phyloP scores from a whole-genome alignment of 441 rosid species.

The Pelargonium cotyledonis region DNA sequence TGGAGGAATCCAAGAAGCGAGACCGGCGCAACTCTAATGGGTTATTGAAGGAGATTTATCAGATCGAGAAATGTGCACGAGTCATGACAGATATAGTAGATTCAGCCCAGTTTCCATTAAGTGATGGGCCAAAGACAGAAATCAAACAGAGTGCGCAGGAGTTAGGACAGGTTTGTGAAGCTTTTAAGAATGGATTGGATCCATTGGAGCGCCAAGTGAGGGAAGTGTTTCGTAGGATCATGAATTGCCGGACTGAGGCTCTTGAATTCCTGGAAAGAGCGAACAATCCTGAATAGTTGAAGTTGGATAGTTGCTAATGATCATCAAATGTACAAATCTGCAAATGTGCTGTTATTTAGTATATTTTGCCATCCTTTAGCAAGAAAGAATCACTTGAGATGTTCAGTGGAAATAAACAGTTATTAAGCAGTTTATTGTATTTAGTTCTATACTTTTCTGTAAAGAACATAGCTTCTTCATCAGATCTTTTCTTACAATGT shows the following conservation, averaged over 20 bases:
- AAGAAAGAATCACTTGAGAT: slow-evolving; percentile 6
- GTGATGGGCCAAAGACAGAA: slow-evolving; percentile 26
- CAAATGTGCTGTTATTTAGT: background rate
- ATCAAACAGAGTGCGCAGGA: slow-evolving; percentile 25
- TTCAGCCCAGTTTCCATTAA: slow-evolving; percentile 27
- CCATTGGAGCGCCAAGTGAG: slow-evolving; percentile 31
- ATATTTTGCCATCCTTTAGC: slow-evolving; percentile 11
- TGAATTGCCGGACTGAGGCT: slow-evolving; percentile 28
- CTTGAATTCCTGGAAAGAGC: slow-evolving; percentile 19
- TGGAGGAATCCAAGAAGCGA: slow-evolving; percentile 38
- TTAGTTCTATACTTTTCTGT: slow-evolving; percentile 16
- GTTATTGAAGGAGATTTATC: slow-evolving; percentile 34
- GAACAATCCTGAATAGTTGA: background rate
- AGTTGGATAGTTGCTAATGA: background rate
- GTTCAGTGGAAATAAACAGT: slow-evolving; percentile 12
- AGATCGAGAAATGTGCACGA: slow-evolving; percentile 28
- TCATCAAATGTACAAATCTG: slow-evolving; percentile 14
- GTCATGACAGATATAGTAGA: slow-evolving; percentile 31
- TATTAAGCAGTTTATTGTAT: slow-evolving; percentile 18
- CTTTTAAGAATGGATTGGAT: slow-evolving; percentile 31
- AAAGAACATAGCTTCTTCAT: slow-evolving; percentile 13
- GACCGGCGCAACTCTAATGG: slow-evolving; percentile 27
- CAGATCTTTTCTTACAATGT: background rate
- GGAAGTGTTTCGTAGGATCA: slow-evolving; percentile 31
- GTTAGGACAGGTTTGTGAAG: slow-evolving; percentile 26